Base-by-base conservation (phyloP, 2,329 filamentous ascomycete genomes). In the Aureobasidium sp. region DNA sequence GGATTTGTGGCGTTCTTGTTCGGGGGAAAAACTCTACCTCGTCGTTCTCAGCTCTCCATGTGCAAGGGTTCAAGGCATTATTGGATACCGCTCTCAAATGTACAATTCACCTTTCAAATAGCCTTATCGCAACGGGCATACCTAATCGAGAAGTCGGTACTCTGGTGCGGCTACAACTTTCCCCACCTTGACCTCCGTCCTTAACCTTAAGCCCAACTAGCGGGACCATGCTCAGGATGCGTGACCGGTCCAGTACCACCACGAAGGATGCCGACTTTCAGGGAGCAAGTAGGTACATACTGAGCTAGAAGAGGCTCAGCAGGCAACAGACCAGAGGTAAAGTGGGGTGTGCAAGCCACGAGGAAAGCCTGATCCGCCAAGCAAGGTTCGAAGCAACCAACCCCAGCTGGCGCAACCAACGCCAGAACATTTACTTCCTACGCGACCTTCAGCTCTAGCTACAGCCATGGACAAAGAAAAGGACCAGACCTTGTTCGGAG, bases 401-500 rank as follows among this genome's bases (percentile, higher is more conserved):
- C 43, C 43, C 37, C 43, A 47, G 32, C 55, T 59, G 43, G 43
- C 43, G 39, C 55, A 48, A 48, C 55, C 55, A 59, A 57, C 41
- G 53, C 55, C 55, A 46, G 43, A 27, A 47, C 55, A 48, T 36
- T 26, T 24, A 60, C 39, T 24, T 37, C 13, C 44, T 37, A 60
- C 26, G 6, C 24, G 15, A n/a, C 12, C 12, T 27, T 60, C 46
- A 24, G 36, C 46, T 50, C 50, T 43, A 43, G 51, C 41, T 60
- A 60, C 15, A 26, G 32, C 37, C 50, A 60, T 60, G 57, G 24
- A 51, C 57, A 43, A 60, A 60, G 43, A 55, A 50, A 50, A 55
- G 43, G 26, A 62, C 32, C 50, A 47, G 34, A 47, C 32, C 29
- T 67, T 74, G 6, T 74, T 74, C 63, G 72, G 72, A 43, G 71